These are phyloP conservation scores for Colletotrichum spinosum DNA, from an alignment of 2,329 filamentous ascomycete genomes.

Conservation along the genomic window DNA sequence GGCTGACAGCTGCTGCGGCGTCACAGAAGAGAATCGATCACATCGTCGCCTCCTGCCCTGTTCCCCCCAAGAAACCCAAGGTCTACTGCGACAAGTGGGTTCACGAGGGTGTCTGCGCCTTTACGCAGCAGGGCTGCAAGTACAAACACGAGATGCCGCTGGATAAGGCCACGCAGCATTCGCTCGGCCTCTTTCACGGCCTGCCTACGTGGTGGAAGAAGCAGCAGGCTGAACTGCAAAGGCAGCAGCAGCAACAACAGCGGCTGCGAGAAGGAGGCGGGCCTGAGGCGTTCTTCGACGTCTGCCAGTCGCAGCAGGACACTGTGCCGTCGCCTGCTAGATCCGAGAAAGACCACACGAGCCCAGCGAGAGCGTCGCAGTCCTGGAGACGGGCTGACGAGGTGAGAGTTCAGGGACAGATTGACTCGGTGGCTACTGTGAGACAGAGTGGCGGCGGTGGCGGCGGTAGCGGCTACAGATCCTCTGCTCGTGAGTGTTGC, in stretches of 20 bases:
- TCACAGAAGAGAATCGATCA: conserved; percentile 47
- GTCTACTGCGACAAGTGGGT: conserved; percentile 93
- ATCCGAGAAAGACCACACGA: conserved; percentile 11
- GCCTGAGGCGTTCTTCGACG: conserved; percentile 2
- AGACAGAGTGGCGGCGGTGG: conserved; percentile 2
- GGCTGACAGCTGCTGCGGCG: conserved; percentile 9
- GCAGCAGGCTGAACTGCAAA: conserved; percentile 58
- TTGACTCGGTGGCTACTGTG: conserved; percentile 4
- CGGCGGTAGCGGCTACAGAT: conserved; percentile 6
- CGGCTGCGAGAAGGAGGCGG: conserved; percentile 8
- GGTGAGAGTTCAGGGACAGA: conserved; percentile 5
- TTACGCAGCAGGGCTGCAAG: conserved; percentile 85
- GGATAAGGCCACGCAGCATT: conserved; percentile 72
- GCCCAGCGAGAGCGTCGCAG: conserved; percentile 22
- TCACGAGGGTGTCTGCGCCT: conserved; percentile 85
- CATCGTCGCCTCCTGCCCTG: conserved; percentile 43
- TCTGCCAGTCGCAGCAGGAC: conserved; percentile 2
- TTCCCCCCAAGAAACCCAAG: conserved; percentile 66
- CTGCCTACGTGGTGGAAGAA: conserved; percentile 72
- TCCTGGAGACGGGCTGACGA: conserved; percentile 27
- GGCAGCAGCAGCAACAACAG: conserved; percentile 28
- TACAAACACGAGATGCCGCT: conserved; percentile 92
- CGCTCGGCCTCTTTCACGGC: conserved; percentile 77
- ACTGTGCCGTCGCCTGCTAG: conserved; percentile 7
- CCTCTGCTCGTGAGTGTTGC: conserved; percentile 7